Percentiles rank a stretch among this genome's conserved stretches.
These are phyloP conservation scores for Pachyrhizus erosus DNA, from an alignment of 306 rosid species.

Conservation along the genomic window DNA sequence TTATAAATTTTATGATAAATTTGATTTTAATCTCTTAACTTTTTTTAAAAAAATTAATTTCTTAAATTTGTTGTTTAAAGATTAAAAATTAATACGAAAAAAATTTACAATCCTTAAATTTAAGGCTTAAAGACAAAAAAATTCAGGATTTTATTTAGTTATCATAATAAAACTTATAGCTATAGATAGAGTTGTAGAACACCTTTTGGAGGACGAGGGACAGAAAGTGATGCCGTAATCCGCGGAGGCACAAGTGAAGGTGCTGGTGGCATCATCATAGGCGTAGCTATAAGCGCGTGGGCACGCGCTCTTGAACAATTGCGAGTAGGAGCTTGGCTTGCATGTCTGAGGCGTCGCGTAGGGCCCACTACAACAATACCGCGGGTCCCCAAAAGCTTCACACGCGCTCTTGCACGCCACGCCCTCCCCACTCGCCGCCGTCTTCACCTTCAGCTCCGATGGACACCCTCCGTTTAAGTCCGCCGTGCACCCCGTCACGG, in stretches of 20 bases:
- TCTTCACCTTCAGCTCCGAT: slow-evolving; percentile 54
- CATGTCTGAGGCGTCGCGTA: slow-evolving; percentile 66
- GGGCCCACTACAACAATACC: slow-evolving; percentile 77
- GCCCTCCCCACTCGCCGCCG: slow-evolving; percentile 22
- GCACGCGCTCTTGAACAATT: slow-evolving; percentile 66
- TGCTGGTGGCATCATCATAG: slow-evolving; percentile 77
- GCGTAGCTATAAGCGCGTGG: slow-evolving; percentile 86
- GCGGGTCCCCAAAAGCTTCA: slow-evolving; percentile 72
- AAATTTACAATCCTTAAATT: too few relatives aligned
- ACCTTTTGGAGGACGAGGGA: slow-evolving; percentile 53
- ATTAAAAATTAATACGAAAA: too few relatives aligned
- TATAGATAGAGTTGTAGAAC: background rate
- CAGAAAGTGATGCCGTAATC: slow-evolving; percentile 71
- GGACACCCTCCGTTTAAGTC: slow-evolving; percentile 74
- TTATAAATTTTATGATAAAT: too few relatives aligned
- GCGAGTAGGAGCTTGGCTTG: slow-evolving; percentile 61
- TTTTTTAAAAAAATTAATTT: too few relatives aligned
- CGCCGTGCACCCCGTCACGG: slow-evolving; percentile 58
- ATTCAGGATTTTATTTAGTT: too few relatives aligned
- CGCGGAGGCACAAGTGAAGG: slow-evolving; percentile 74
- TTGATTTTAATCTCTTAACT: too few relatives aligned
- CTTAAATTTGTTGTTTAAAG: too few relatives aligned
- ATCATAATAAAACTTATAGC: too few relatives aligned
- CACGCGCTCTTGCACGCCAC: slow-evolving; percentile 88
- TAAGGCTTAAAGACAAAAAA: too few relatives aligned